Evolutionary conservation across 345 rosid species (phyloP).

Genomic region (Abelmoschus esculentus): DNA sequence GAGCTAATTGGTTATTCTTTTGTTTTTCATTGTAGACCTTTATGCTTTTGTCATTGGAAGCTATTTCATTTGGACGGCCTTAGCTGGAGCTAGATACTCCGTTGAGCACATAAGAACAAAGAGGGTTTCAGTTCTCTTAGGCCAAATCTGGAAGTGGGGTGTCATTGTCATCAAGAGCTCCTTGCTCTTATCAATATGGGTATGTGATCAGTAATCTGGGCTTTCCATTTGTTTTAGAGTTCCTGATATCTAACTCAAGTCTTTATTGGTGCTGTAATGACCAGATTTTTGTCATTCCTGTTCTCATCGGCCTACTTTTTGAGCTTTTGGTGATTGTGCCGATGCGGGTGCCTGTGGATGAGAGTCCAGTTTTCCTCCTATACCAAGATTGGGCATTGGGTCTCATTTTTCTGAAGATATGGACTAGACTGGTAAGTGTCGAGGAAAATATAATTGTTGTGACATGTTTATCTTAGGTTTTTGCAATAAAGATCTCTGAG

Average conservation of each 20-base stretch:
- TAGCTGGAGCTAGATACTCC: constrained; percentile 86
- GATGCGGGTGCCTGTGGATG: constrained; percentile 98
- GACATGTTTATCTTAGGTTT: background rate
- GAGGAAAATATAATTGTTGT: background rate
- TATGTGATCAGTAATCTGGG: constrained; percentile 23
- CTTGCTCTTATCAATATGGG: constrained; percentile 85
- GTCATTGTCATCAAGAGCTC: constrained; percentile 80
- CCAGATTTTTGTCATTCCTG: constrained; percentile 92
- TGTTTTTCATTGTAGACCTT: constrained; percentile 43
- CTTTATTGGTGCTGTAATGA: background rate
- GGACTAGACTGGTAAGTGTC: constrained; percentile 83
- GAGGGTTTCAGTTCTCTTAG: constrained; percentile 58
- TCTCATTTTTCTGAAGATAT: constrained; percentile 91
- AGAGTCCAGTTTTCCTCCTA: constrained; percentile 96
- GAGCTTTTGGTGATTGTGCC: constrained; percentile 99
- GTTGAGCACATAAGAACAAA: constrained; percentile 69
- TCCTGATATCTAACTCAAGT: background rate
- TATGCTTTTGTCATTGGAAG: constrained; percentile 95
- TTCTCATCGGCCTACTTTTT: constrained; percentile 85
- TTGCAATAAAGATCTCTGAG: background rate
- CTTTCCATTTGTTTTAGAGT: background rate
- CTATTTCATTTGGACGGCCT: constrained; percentile 82
- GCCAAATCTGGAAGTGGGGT: constrained; percentile 85
- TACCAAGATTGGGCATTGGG: constrained; percentile 99
- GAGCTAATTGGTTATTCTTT: constrained; percentile 12